A percentile compares a stretch with the other conserved stretches of the same genome.
These are phyloP conservation scores for Fusarium tricinctum DNA, from an alignment of 2,329 filamentous ascomycete species.

Conservation along the genomic window DNA sequence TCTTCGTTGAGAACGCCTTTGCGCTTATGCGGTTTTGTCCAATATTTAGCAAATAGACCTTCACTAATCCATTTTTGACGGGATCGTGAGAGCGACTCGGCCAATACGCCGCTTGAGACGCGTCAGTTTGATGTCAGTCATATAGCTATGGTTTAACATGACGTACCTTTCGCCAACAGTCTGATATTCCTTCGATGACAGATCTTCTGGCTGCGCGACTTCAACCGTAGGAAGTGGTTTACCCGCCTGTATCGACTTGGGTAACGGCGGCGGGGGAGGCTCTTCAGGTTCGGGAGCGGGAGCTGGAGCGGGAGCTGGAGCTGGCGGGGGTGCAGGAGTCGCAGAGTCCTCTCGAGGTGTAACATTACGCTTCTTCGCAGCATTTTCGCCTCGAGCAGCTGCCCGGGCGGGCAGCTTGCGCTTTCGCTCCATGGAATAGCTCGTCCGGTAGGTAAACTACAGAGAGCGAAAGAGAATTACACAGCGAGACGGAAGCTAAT, in stretches of 20 bases:
- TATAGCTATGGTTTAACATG: conserved; percentile 3
- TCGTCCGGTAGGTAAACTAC: conserved; percentile 30
- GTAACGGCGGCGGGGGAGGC: conserved; percentile 63
- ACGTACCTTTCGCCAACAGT: conserved; percentile 77
- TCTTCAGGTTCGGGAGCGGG: conserved; percentile 49
- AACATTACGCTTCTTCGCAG: conserved; percentile 70
- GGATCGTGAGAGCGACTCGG: conserved; percentile 80
- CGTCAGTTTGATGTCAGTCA: conserved; percentile 40
- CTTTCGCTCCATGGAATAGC: conserved; percentile 71
- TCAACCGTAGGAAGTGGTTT: conserved; percentile 80
- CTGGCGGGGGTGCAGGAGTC: conserved; percentile 59
- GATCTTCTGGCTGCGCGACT: conserved; percentile 73
- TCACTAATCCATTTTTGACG: conserved; percentile 79
- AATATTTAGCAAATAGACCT: conserved; percentile 82
- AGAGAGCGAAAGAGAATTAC: conserved; percentile 39
- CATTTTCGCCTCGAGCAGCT: conserved; percentile 71
- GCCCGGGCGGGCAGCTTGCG: conserved; percentile 74
- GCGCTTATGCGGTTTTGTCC: conserved; percentile 78
- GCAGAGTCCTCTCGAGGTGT: conserved; percentile 68
- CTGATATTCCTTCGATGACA: conserved; percentile 77
- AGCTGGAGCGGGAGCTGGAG: conserved; percentile 39
- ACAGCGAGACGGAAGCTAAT: conserved; percentile 38
- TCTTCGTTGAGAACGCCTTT: conserved; percentile 75
- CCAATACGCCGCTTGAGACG: conserved; percentile 75
- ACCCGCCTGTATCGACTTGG: conserved; percentile 73